Base-by-base conservation (phyloP, 2,329 filamentous ascomycete genomes). In the Cytospora chrysosperma region DNA sequence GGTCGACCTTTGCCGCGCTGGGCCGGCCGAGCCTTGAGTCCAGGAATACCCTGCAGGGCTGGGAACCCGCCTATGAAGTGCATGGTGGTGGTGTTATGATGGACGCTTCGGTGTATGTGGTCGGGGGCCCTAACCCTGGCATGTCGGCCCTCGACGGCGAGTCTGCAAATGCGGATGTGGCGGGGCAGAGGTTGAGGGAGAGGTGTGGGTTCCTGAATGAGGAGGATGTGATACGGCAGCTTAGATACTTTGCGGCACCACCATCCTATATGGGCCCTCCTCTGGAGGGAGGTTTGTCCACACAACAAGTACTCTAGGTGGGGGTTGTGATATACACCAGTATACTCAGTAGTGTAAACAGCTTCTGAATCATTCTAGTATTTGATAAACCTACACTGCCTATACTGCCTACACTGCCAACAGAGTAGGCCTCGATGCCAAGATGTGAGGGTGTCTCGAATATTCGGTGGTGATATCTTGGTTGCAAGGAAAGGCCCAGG, bases 201-300 rank as follows among this genome's bases (percentile, higher is more conserved):
- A 43, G 55, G 28, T 56, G 55, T 56, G 55, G 34, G 21, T 56
- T 56, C 30, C 15, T 56, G 55, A 56, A 56, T 27, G 34, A 26
- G 4, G 55, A 43, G 37, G 55, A 56, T 56, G 28, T 56, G 15
- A 28, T 56, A 17, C 26, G 28, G 37, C 24, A 56, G 34, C 55
- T 56, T 1, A 56, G 19, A 21, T 56, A 56, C 26, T 56, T 28
- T 47, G 43, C n/a, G n/a, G 9, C 13, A 9, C 43, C 43, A 13
- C 43, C 43, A 19, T 21, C n/a, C n/a, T 24, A 47, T 24, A 47
- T n/a, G n/a, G n/a, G n/a, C n/a, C n/a, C 7, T 10, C n/a, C n/a
- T 10, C 43, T 19, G 4, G 43, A 47, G 12, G 7, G 21, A 9
- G 43, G 13, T 13, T 24, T 10, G 21, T 24, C n/a, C 43, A 12